Conservation (phyloP, 2,329 filamentous ascomycete genomes). For the Neofusicoccum umdonicola region DNA sequence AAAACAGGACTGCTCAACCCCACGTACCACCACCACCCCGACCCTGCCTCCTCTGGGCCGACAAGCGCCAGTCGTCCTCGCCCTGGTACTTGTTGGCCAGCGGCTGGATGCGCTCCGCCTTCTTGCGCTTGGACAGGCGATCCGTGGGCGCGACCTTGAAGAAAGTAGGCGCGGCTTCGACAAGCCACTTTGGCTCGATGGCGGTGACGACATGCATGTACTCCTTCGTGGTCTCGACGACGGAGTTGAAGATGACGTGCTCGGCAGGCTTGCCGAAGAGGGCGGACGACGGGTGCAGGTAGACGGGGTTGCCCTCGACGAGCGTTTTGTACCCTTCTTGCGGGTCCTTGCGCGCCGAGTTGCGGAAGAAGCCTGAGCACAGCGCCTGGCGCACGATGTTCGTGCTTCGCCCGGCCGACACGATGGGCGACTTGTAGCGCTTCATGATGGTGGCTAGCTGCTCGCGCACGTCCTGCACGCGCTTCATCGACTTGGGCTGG, state of each 20-base stretch:
- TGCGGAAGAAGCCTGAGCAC: slow-evolving; percentile 93
- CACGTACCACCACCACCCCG: slow-evolving; percentile 90
- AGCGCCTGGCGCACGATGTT: slow-evolving; percentile 83
- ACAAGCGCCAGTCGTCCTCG: slow-evolving; percentile 93
- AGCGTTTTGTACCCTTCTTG: slow-evolving; percentile 97
- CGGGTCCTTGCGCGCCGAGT: slow-evolving; percentile 89
- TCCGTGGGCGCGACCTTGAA: slow-evolving; percentile 95
- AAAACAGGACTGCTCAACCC: slow-evolving; percentile 56
- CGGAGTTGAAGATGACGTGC: slow-evolving; percentile 89
- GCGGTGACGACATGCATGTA: slow-evolving; percentile 95
- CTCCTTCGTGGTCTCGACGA: slow-evolving; percentile 93
- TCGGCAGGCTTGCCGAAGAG: slow-evolving; percentile 95
- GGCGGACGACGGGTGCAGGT: slow-evolving; percentile 86
- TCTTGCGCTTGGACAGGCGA: slow-evolving; percentile 82
- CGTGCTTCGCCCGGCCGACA: slow-evolving; percentile 84
- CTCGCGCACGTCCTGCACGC: slow-evolving; percentile 87
- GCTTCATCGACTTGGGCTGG: slow-evolving; percentile 82
- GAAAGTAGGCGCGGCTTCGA: slow-evolving; percentile 96
- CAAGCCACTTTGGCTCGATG: slow-evolving; percentile 92
- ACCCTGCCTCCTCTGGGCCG: slow-evolving; percentile 80
- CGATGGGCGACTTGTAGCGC: slow-evolving; percentile 76
- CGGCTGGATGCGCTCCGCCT: slow-evolving; percentile 91
- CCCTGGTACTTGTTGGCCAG: slow-evolving; percentile 88
- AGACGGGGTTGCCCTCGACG: slow-evolving; percentile 91
- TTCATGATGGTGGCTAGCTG: slow-evolving; percentile 94